Conservation (phyloP, 2,329 filamentous ascomycete genomes). For the Xylaria arbuscula region DNA sequence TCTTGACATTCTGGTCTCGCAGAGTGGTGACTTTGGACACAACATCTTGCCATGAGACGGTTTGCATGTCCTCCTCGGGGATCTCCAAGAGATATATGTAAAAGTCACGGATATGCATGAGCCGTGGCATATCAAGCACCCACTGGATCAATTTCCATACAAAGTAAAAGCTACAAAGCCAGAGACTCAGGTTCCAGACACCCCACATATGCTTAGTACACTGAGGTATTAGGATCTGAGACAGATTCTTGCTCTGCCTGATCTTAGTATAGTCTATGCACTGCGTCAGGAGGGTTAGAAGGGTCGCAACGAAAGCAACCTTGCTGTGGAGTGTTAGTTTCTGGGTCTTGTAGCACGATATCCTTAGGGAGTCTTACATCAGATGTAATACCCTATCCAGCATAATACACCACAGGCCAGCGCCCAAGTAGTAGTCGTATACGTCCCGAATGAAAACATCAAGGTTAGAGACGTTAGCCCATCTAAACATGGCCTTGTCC, state of each 20-base stretch:
- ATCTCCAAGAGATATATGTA: constrained; percentile 85
- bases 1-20: constrained; percentile 87
- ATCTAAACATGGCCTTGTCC: constrained; percentile 89
- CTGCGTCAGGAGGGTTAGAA: constrained; percentile 84
- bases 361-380: constrained; percentile 63
- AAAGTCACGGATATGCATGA: constrained; percentile 85
- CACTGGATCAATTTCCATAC: constrained; percentile 82
- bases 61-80: constrained; percentile 86
- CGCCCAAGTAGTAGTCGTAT: constrained; percentile 85
- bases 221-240: constrained; percentile 71
- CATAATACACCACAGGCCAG: constrained; percentile 87
- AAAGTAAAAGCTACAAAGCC: constrained; percentile 88
- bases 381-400: constrained; percentile 78
- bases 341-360: constrained; percentile 7
- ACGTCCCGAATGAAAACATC: constrained; percentile 88
- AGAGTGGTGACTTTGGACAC: constrained; percentile 86
- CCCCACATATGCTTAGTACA: constrained; percentile 82
- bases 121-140: constrained; percentile 76
- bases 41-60: constrained; percentile 92
- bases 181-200: constrained; percentile 80
- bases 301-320: constrained; percentile 82
- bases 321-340: constrained; percentile 64
- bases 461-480: constrained; percentile 90
- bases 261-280: constrained; percentile 86
- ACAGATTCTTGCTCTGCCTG: constrained; percentile 68